Conservation (phyloP, 2,329 filamentous ascomycete genomes). For the Aspergillus carbonarius region DNA sequence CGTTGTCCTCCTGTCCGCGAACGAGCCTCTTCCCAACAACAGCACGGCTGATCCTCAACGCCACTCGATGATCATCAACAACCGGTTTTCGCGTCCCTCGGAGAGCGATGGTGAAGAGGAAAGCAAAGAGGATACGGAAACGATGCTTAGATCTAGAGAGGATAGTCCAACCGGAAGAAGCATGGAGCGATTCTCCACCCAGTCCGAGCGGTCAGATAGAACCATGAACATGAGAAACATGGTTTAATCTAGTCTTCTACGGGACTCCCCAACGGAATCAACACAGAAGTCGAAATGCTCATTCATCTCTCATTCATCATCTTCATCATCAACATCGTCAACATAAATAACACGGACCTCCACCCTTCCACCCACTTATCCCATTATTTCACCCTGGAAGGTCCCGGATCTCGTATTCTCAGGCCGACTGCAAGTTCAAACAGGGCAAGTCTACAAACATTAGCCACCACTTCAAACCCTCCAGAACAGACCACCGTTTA, state of each 20-base stretch:
- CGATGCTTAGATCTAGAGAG: slow-evolving; percentile 15
- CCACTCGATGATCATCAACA: slow-evolving; percentile 36
- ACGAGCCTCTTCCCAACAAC: slow-evolving; percentile 38
- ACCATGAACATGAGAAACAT: slow-evolving; percentile 10
- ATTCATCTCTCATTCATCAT: neutral
- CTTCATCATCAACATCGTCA: neutral
- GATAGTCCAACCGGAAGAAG: slow-evolving; percentile 3
- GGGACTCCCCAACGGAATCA: neutral
- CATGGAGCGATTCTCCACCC: neutral
- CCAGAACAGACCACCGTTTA: slow-evolving; percentile 7
- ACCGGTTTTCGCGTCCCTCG: slow-evolving; percentile 31
- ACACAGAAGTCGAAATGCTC: neutral
- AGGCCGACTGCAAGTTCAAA: slow-evolving; percentile 8
- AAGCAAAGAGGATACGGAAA: slow-evolving; percentile 6
- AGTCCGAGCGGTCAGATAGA: neutral
- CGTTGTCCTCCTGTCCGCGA: slow-evolving; percentile 33
- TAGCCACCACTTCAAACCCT: neutral
- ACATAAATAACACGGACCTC: neutral
- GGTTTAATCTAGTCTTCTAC: slow-evolving; percentile 7
- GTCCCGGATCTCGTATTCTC: neutral
- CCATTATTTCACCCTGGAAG: neutral
- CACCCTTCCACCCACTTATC: neutral
- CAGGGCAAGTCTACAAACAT: slow-evolving; percentile 21
- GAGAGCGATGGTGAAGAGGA: slow-evolving; percentile 11
- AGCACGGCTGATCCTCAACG: slow-evolving; percentile 27